Conservation (phyloP, 2,329 filamentous ascomycete genomes). For the Xylariaceae sp. region DNA sequence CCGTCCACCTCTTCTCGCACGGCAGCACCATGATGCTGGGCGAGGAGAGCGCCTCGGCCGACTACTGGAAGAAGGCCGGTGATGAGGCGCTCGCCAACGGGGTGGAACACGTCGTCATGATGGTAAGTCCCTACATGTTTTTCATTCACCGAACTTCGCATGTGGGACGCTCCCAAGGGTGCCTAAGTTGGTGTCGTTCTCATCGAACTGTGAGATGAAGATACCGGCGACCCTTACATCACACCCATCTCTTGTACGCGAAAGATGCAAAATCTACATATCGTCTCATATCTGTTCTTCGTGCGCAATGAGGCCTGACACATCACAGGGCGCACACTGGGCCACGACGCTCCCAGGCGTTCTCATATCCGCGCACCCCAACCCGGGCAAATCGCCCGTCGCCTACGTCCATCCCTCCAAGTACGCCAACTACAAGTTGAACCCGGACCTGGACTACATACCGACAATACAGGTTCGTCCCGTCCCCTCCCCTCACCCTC, state of each 20-base stretch:
- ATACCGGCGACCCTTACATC: too few relatives aligned
- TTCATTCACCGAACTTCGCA: too few relatives aligned
- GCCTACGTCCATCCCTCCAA: constrained; percentile 64
- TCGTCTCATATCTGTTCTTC: too few relatives aligned
- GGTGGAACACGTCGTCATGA: constrained; percentile 61
- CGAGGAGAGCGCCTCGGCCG: constrained; percentile 56
- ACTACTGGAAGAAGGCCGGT: constrained; percentile 63
- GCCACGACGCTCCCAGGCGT: constrained; percentile 51
- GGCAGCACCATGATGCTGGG: constrained; percentile 70
- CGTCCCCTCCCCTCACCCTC: too few relatives aligned
- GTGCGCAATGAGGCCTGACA: too few relatives aligned
- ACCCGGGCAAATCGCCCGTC: constrained; percentile 57
- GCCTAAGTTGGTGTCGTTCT: too few relatives aligned
- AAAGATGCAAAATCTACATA: too few relatives aligned
- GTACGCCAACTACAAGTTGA: constrained; percentile 58
- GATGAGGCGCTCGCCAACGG: constrained; percentile 56
- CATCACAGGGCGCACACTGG: constrained; percentile 62
- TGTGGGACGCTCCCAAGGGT: too few relatives aligned
- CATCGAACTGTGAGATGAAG: too few relatives aligned
- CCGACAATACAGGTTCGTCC: constrained; percentile 31
- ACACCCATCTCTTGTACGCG: too few relatives aligned
- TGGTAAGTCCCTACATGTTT: constrained; percentile 47
- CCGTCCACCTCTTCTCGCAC: constrained; percentile 66
- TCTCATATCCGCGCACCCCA: constrained; percentile 57
- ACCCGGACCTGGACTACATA: constrained; percentile 52